These are phyloP conservation scores for Botrytis paeoniae DNA, from an alignment of 2,329 filamentous ascomycete genomes.

Conservation along the genomic window DNA sequence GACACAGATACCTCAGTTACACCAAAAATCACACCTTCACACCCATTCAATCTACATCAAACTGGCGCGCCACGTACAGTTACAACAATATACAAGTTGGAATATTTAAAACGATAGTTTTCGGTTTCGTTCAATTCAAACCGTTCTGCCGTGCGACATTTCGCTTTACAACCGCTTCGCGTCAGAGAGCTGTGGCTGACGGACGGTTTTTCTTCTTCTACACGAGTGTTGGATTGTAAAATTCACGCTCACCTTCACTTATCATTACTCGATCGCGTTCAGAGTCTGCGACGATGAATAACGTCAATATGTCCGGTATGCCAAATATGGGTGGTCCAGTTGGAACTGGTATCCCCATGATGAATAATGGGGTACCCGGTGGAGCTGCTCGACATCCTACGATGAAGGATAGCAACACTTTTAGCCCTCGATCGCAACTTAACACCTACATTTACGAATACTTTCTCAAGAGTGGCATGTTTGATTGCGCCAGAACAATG, in stretches of 20 bases:
- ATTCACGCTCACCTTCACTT: conserved; percentile 20
- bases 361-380: conserved; percentile 53
- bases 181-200: conserved; percentile 34
- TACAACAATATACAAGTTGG: background rate
- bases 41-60: conserved; percentile 11
- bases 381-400: conserved; percentile 35
- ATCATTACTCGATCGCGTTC: conserved; percentile 29
- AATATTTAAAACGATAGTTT: conserved; percentile 4
- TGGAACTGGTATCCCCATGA: conserved; percentile 55
- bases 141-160: conserved; percentile 19
- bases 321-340: conserved; percentile 64
- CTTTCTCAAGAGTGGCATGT: conserved; percentile 82
- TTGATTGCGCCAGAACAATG: conserved; percentile 75
- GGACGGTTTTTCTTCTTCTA: conserved; percentile 22
- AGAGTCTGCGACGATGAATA: conserved; percentile 37
- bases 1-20: conserved; percentile 1
- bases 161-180: conserved; percentile 32
- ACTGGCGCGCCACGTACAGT: conserved; percentile 4
- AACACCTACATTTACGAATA: conserved; percentile 93
- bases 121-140: background rate
- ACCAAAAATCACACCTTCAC: background rate
- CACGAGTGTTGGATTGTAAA: conserved; percentile 25
- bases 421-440: conserved; percentile 51
- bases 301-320: conserved; percentile 60
- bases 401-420: conserved; percentile 35